Evolutionary conservation across 2,329 filamentous ascomycete species (phyloP), one percentile per base, ranked within the genome.

Genomic region (Meredithiella fracta): DNA sequence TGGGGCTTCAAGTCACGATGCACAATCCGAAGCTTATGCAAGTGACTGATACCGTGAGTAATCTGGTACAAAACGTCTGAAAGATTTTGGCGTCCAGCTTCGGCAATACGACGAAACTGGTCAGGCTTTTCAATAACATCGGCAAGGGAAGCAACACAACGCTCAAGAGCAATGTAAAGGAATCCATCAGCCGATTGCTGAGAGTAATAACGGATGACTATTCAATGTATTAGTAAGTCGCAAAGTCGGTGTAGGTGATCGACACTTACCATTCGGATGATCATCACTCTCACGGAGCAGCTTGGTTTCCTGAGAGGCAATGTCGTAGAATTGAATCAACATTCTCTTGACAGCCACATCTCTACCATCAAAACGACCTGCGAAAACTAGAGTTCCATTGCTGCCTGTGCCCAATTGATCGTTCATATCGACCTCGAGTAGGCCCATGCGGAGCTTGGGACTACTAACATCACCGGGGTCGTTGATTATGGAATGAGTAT

Each of bases 1-100:
- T 98, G 92, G 0, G 92, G 92, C 67, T 98, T 98, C 64, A 98
- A 78, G 65, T 98, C 92, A 54, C 92, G 86, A 67, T 98, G 92
- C 2, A 98, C 94, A 64, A 98, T 96, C 59, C 92, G 85, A 47
- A 97, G 76, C 17, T 82, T 84, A 68, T 98, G 92, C 8, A 98
- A 73, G 67, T 97, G 90, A 58, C 83, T 82, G 29, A 98, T 78
- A 37, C 92, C 92, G 56, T 86, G 84, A 1, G 90, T 87, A 59
- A 98, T 89, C 66, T 98, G 92, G 58, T 88, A 84, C 38, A 98
- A 71, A 1, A 94, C 82, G 60, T 82, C 80, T 0, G 86, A 86
- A 53, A 94, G 72, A 63, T 97, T 86, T 60, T 78, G 72, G 61
- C 85, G 83, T 60, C 85, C 85, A 17, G 84, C 78, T 60, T 78